Evolutionary conservation across 2,329 filamentous ascomycete species (phyloP).

Genomic region (Colletotrichum incanum): DNA sequence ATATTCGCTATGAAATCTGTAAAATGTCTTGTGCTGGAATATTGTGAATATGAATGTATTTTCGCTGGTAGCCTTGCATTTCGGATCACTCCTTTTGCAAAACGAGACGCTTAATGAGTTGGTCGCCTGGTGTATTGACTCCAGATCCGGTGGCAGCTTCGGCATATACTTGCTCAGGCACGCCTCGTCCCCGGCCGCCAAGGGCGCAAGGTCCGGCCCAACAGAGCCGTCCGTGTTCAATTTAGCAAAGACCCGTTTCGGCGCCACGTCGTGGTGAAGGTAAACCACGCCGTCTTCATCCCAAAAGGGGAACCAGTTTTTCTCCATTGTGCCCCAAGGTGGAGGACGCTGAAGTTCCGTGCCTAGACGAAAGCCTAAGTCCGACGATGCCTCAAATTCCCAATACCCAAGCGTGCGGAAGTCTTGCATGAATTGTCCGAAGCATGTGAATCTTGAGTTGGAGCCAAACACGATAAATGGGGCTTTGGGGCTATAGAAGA

Average conservation of each 20-base stretch:
- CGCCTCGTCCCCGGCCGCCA: slow-evolving; percentile 56
- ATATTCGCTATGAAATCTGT: slow-evolving; percentile 65
- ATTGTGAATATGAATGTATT: slow-evolving; percentile 72
- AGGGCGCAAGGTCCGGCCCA: slow-evolving; percentile 62
- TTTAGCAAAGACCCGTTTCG: slow-evolving; percentile 65
- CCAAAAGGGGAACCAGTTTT: slow-evolving; percentile 77
- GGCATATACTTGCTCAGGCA: slow-evolving; percentile 66
- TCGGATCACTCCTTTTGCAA: slow-evolving; percentile 63
- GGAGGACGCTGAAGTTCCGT: slow-evolving; percentile 68
- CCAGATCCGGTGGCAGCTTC: slow-evolving; percentile 50
- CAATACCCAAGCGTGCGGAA: slow-evolving; percentile 65
- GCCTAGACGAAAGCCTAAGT: slow-evolving; percentile 56
- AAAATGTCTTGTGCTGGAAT: slow-evolving; percentile 69
- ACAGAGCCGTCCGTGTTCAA: slow-evolving; percentile 62
- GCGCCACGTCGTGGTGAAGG: slow-evolving; percentile 68
- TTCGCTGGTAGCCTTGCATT: slow-evolving; percentile 57
- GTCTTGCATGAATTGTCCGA: slow-evolving; percentile 71
- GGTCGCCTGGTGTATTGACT: slow-evolving; percentile 72
- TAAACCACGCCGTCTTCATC: slow-evolving; percentile 62
- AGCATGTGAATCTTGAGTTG: slow-evolving; percentile 68
- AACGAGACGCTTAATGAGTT: slow-evolving; percentile 72
- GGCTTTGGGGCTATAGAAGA: slow-evolving; percentile 67
- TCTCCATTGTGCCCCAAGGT: slow-evolving; percentile 65
- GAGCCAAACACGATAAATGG: slow-evolving; percentile 70
- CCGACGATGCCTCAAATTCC: slow-evolving; percentile 48